Evolutionary conservation across 331 rosid genomes (phyloP).

Genomic region (Cydonia oblonga): DNA sequence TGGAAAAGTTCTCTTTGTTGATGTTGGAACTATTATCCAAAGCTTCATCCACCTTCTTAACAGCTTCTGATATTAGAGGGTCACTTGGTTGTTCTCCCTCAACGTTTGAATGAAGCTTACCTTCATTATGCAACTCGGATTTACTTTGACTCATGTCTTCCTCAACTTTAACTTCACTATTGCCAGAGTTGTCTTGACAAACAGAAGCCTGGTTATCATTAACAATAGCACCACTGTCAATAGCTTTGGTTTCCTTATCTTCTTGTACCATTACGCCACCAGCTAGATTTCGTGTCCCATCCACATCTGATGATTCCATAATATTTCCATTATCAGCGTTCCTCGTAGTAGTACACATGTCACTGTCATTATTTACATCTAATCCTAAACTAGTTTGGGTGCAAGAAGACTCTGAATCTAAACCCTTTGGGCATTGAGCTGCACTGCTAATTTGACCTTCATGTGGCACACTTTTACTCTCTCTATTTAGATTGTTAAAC

Average conservation of each 20-base stretch:
- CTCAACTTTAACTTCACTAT: constrained; percentile 31
- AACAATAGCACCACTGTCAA: constrained; percentile 26
- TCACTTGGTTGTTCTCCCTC: constrained; percentile 41
- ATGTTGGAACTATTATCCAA: constrained; percentile 32
- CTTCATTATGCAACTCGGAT: constrained; percentile 33
- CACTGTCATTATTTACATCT: constrained; percentile 80
- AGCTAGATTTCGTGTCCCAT: constrained; percentile 20
- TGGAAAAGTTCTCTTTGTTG: constrained; percentile 24
- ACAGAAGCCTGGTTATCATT: constrained; percentile 28
- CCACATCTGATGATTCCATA: constrained; percentile 36
- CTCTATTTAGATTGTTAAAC: constrained; percentile 34
- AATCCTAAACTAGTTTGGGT: constrained; percentile 59
- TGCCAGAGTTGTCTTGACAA: constrained; percentile 30
- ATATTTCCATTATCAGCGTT: constrained; percentile 39
- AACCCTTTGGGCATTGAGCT: constrained; percentile 37
- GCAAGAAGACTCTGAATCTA: constrained; percentile 53
- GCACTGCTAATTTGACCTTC: constrained; percentile 58
- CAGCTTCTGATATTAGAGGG: constrained; percentile 26
- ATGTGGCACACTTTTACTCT: constrained; percentile 33
- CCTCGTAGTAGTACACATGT: constrained; percentile 37
- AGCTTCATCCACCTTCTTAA: constrained; percentile 29
- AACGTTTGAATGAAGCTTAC: constrained; percentile 24
- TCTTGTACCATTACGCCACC: constrained; percentile 39
- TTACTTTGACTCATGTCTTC: constrained; percentile 21
- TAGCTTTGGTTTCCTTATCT: constrained; percentile 18